A percentile compares a stretch with the other conserved stretches of the same genome.
Conservation (phyloP, 371 early-diverging fungal species). For the Mucor ambiguus region DNA sequence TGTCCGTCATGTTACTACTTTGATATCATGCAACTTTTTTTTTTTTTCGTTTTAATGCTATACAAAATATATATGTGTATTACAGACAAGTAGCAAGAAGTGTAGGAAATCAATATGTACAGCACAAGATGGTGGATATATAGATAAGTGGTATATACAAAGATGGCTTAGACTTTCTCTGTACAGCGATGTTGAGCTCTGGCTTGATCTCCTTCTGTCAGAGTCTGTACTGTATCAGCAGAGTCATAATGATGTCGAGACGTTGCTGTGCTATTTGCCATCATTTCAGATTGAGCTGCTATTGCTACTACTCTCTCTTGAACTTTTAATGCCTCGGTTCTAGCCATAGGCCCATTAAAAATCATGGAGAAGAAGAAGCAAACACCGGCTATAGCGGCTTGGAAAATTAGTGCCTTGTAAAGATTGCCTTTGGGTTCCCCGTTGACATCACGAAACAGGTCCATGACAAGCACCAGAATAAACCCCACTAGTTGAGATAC, state of each 20-base stretch:
- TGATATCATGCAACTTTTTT: too few relatives aligned
- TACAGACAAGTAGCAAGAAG: too few relatives aligned
- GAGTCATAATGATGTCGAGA: slow-evolving; percentile 4
- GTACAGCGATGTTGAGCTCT: neutral
- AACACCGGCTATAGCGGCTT: slow-evolving; percentile 36
- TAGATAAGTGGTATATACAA: too few relatives aligned
- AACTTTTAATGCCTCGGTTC: slow-evolving; percentile 11
- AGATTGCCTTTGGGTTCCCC: slow-evolving; percentile 43
- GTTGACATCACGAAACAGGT: slow-evolving; percentile 36
- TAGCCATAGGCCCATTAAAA: slow-evolving; percentile 41
- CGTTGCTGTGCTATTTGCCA: neutral
- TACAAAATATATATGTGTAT: too few relatives aligned
- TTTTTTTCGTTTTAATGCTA: too few relatives aligned
- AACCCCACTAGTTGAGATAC: slow-evolving; percentile 36
- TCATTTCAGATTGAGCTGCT: neutral
- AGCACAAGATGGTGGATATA: too few relatives aligned
- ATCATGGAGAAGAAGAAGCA: slow-evolving; percentile 33
- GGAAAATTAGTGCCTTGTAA: slow-evolving; percentile 39
- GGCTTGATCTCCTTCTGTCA: neutral
- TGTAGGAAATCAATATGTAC: too few relatives aligned
- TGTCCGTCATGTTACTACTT: too few relatives aligned
- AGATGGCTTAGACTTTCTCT: neutral
- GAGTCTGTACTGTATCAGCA: neutral
- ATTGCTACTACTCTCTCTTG: neutral
- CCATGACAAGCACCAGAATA: slow-evolving; percentile 38